A percentile compares a stretch with the other conserved stretches of the same genome.
phyloP scores from a whole-genome alignment of 176 grass and related monocot genomes.

The Eremochloa ophiuroides region DNA sequence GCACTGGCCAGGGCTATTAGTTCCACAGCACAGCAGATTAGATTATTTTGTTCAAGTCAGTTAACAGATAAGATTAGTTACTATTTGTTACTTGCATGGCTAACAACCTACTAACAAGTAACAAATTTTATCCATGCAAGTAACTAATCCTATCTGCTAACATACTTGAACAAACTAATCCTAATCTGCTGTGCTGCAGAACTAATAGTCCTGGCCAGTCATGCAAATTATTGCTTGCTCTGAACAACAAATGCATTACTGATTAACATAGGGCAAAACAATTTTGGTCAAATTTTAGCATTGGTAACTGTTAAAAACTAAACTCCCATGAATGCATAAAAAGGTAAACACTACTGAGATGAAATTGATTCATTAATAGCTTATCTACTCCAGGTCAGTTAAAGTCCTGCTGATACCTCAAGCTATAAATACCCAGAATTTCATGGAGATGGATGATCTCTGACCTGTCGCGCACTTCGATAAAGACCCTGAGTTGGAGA shows the following conservation, averaged over 20 bases:
- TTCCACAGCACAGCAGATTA: not conserved
- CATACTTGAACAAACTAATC: no score
- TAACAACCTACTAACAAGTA: no score
- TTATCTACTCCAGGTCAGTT: not conserved
- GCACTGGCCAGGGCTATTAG: not conserved
- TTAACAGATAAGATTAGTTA: no score
- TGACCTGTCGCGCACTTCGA: constrained; percentile 76
- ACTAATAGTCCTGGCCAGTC: no score
- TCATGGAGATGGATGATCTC: not conserved
- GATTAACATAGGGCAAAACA: not conserved
- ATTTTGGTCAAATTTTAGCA: not conserved
- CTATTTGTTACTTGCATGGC: no score
- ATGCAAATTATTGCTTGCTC: no score
- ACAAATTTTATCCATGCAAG: no score
- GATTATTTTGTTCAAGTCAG: no score
- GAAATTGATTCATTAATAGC: not conserved
- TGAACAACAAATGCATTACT: not conserved
- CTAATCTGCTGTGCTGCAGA: no score
- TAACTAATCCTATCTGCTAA: no score
- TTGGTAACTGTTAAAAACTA: not conserved
- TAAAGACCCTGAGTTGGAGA: constrained; percentile 82
- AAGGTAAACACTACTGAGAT: not conserved
- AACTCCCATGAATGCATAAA: not conserved
- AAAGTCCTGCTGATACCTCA: not conserved
- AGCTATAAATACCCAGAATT: not conserved